Evolutionary conservation across 495 filamentous ascomycete genomes (phyloP).

Genomic region (Tuber indicum): DNA sequence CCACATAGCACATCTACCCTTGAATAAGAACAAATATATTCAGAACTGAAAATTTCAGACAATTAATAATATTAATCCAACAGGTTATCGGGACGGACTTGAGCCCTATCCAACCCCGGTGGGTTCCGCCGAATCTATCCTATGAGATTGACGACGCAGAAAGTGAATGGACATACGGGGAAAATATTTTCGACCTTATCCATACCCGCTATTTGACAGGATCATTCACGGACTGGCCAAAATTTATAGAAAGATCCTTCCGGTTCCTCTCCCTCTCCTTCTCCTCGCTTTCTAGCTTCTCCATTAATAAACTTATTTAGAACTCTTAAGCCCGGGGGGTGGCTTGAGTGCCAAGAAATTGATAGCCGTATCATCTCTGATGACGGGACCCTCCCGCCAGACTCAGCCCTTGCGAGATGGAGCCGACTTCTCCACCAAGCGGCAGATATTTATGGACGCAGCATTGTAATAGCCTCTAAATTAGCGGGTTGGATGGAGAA

Average conservation of each 20-base stretch:
- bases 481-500: slow-evolving; percentile 17
- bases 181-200: slow-evolving; percentile 45
- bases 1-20: neutral
- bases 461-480: slow-evolving; percentile 12
- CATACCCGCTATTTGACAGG: slow-evolving; percentile 43
- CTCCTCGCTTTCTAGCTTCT: neutral
- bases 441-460: slow-evolving; percentile 18
- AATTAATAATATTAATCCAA: slow-evolving; percentile 39
- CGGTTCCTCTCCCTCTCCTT: neutral
- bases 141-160: slow-evolving; percentile 48
- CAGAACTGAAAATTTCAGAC: neutral
- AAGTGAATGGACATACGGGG: slow-evolving; percentile 43
- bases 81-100: slow-evolving; percentile 13
- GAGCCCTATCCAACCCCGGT: neutral
- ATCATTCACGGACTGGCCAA: slow-evolving; percentile 41
- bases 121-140: slow-evolving; percentile 44
- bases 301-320: slow-evolving; percentile 7
- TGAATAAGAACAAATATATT: neutral
- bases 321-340: slow-evolving; percentile 24
- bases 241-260: slow-evolving; percentile 19
- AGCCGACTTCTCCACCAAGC: slow-evolving; percentile 11
- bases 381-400: slow-evolving; percentile 19
- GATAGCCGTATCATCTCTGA: slow-evolving; percentile 14
- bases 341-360: slow-evolving; percentile 32
- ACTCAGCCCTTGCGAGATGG: slow-evolving; percentile 14